phyloP scores from a whole-genome alignment of 2,329 filamentous ascomycete species.

The Xylariaceae sp. region DNA sequence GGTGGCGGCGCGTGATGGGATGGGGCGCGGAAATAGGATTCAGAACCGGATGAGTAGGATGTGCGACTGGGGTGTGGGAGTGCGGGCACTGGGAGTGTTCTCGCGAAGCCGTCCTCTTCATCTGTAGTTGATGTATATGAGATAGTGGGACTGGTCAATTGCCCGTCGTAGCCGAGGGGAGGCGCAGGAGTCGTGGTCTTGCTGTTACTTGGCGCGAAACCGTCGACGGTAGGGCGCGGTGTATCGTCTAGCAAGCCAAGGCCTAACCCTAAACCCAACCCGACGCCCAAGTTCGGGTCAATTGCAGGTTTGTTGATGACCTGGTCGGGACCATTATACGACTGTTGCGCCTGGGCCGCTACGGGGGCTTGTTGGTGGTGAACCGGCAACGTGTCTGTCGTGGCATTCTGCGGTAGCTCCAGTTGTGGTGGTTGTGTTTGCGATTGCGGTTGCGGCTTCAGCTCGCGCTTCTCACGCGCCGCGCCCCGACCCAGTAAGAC shows the following conservation, averaged over 20 bases:
- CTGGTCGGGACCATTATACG: slow-evolving; percentile 12
- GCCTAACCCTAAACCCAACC: slow-evolving; percentile 34
- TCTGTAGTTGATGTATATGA: slow-evolving; percentile 72
- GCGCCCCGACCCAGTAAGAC: slow-evolving; percentile 72
- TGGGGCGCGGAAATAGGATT: slow-evolving; percentile 54
- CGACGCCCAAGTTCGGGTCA: slow-evolving; percentile 17
- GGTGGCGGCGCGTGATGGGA: slow-evolving; percentile 21
- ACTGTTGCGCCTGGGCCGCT: slow-evolving; percentile 18
- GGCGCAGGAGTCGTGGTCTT: slow-evolving; percentile 22
- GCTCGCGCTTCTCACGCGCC: slow-evolving; percentile 54
- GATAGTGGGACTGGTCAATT: slow-evolving; percentile 48
- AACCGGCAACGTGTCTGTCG: slow-evolving; percentile 15
- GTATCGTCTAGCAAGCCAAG: slow-evolving; percentile 45
- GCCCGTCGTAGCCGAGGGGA: slow-evolving; percentile 22
- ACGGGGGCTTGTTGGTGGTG: slow-evolving; percentile 18
- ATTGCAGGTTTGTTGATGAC: slow-evolving; percentile 26
- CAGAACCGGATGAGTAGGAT: slow-evolving; percentile 52
- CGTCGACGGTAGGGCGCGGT: slow-evolving; percentile 44
- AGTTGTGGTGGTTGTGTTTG: slow-evolving; percentile 43
- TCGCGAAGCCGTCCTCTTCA: slow-evolving; percentile 69
- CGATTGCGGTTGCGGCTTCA: slow-evolving; percentile 41
- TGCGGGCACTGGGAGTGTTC: slow-evolving; percentile 46
- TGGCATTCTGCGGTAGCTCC: slow-evolving; percentile 37
- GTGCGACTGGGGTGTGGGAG: slow-evolving; percentile 38
- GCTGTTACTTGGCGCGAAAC: slow-evolving; percentile 36